Base-by-base conservation (phyloP, 768 basidiomycete genomes). In the Tylopilus balloui region DNA sequence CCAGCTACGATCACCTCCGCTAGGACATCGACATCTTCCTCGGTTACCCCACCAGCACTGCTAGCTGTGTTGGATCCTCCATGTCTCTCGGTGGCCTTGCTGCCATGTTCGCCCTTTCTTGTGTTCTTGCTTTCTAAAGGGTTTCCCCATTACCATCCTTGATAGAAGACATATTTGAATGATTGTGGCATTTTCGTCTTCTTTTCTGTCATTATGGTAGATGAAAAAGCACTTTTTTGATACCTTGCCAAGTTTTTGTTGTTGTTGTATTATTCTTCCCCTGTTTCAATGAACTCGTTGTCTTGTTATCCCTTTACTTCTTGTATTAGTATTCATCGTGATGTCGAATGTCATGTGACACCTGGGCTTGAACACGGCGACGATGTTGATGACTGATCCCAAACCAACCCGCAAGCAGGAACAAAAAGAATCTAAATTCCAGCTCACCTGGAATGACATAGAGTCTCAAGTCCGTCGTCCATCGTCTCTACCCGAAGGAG, bases 401-500 rank as follows among this genome's bases (percentile, higher is more conserved):
- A 69, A 58, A 48, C 42, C 27, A 17, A 14, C 31, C 15, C 55
- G 56, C 42, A 69, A 58, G 49, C 63, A 55, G 43, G 64, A 50
- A 47, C 59, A 64, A 38, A 72, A 69, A 52, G 69, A 71, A 53
- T 50, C 51, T 25, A 69, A 59, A 32, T 57, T 63, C 1, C 69
- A 68, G 13, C 67, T 50, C 15, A 47, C 53, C 7, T 55, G 47
- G 4, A 63, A 48, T 17, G 67, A 69, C 17, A 67, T 68, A 5
- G 85, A 87, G 53, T 5, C 71, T 92, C 59, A 98, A 99, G 76
- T 83, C 84, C 25, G 78, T 96, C 55, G 84, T 97, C 15, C 83
- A 95, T 36, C 73, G 91, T 32, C 74, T 97, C 74, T 99, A 3
- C 95, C 95, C 4, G 92, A n/a, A 93, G 58, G 82, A 82, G 2